Evolutionary conservation across 345 rosid genomes (phyloP).

Genomic region (Corymbia maculata): DNA sequence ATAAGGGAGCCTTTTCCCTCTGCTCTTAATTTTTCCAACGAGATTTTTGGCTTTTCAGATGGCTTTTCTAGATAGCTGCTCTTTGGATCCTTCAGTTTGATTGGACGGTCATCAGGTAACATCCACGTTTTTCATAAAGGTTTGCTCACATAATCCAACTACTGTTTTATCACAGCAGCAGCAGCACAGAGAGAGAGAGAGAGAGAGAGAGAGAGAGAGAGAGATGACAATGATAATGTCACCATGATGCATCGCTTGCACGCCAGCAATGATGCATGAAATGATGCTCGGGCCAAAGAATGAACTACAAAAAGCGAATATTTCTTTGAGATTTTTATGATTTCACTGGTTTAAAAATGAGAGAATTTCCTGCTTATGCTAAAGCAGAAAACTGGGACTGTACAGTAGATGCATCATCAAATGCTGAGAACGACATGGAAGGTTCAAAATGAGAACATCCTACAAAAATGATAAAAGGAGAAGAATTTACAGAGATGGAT

Average conservation of each 20-base stretch:
- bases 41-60: neutral
- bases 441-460: neutral
- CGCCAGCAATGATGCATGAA: neutral
- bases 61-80: neutral
- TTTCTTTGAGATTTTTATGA: neutral
- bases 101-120: neutral
- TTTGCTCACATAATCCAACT: neutral
- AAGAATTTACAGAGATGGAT: slow-evolving; percentile 26
- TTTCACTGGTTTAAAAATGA: neutral
- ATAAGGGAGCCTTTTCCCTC: neutral
- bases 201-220: neutral
- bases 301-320: neutral
- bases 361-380: neutral
- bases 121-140: neutral
- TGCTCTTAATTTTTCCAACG: neutral
- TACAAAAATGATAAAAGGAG: neutral
- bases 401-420: neutral
- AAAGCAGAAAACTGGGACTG: neutral
- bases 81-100: neutral
- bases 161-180: neutral
- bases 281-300: neutral
- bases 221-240: neutral
- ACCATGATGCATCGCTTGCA: neutral
- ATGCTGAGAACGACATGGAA: neutral
- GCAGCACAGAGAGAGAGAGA: neutral